These are phyloP conservation scores for Adansonia rubrostipa DNA, from an alignment of 441 rosid species.

Conservation along the genomic window DNA sequence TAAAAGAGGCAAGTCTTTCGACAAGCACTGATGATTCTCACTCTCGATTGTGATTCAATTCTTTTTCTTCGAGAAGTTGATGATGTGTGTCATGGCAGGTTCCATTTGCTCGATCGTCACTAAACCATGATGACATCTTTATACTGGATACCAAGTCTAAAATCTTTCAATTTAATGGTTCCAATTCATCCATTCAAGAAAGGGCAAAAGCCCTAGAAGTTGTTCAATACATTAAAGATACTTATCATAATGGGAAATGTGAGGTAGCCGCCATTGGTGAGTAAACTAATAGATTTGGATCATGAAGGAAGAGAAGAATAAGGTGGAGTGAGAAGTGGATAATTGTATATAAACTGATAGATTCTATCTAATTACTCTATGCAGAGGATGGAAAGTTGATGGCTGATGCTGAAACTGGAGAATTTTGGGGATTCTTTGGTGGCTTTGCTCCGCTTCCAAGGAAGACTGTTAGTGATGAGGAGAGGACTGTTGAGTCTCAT, in stretches of 20 bases:
- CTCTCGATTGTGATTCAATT: slow-evolving; percentile 4
- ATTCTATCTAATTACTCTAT: slow-evolving; percentile 30
- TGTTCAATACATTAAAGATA: slow-evolving; percentile 91
- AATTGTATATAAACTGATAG: slow-evolving; percentile 3
- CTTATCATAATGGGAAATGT: slow-evolving; percentile 91
- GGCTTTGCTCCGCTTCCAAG: slow-evolving; percentile 99
- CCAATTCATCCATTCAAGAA: slow-evolving; percentile 94
- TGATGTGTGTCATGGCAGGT: slow-evolving; percentile 56
- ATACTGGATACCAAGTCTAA: slow-evolving; percentile 73
- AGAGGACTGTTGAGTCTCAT: slow-evolving; percentile 47
- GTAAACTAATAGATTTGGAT: slow-evolving; percentile 35
- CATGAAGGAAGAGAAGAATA: slow-evolving; percentile 1
- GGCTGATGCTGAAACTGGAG: slow-evolving; percentile 99
- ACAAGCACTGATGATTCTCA: slow-evolving; percentile 15
- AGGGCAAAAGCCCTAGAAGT: slow-evolving; percentile 98
- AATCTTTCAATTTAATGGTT: slow-evolving; percentile 84
- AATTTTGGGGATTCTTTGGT: slow-evolving; percentile 96
- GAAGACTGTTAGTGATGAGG: slow-evolving; percentile 62
- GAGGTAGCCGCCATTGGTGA: slow-evolving; percentile 89
- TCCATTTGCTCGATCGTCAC: slow-evolving; percentile 89
- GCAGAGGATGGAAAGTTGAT: slow-evolving; percentile 94
- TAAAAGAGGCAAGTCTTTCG: slow-evolving; percentile 77
- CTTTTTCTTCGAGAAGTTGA: slow-evolving; percentile 22
- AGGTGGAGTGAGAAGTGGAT: slow-evolving; percentile 18
- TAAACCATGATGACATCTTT: slow-evolving; percentile 94